A percentile compares a stretch with the other conserved stretches of the same genome.
phyloP scores from a whole-genome alignment of 2,329 filamentous ascomycete genomes.

The Cylindrodendrum hubeiense region DNA sequence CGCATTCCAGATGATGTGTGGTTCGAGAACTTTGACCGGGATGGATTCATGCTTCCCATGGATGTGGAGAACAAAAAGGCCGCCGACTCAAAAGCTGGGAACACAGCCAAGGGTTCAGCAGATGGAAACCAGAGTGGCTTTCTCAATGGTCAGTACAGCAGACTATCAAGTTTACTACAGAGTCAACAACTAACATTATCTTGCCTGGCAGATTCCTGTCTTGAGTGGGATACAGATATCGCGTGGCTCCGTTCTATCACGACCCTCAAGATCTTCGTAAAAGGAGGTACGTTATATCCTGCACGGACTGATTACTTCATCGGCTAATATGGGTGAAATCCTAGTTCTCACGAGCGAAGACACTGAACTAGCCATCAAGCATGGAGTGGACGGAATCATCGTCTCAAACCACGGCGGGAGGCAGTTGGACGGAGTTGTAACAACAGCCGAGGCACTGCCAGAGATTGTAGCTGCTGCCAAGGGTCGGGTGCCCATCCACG shows the following conservation, averaged over 20 bases:
- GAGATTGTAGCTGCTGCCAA: constrained; percentile 22
- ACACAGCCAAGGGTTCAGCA: neutral
- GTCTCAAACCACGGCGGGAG: constrained; percentile 24
- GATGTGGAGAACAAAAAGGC: constrained; percentile 26
- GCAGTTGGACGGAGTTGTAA: constrained; percentile 20
- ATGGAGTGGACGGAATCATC: constrained; percentile 23
- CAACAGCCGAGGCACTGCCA: constrained; percentile 18
- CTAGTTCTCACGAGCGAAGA: constrained; percentile 20
- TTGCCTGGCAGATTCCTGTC: constrained; percentile 1
- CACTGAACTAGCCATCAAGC: constrained; percentile 11
- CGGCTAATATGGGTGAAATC: neutral
- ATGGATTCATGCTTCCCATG: constrained; percentile 26
- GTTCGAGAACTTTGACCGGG: constrained; percentile 25
- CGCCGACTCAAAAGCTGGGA: neutral
- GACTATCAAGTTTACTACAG: rapidly evolving
- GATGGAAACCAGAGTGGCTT: constrained; percentile 7
- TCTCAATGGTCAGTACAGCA: constrained; percentile 13
- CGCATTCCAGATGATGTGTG: constrained; percentile 20
- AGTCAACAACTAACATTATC: neutral
- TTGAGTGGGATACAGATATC: constrained; percentile 21
- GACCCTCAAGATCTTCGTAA: constrained; percentile 22
- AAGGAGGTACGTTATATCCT: constrained; percentile 6
- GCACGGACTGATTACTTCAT: neutral
- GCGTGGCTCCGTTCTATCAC: constrained; percentile 19
- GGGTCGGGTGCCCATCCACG: constrained; percentile 18